Conservation (phyloP, 257 asterid species). For the Handroanthus guayacan region DNA sequence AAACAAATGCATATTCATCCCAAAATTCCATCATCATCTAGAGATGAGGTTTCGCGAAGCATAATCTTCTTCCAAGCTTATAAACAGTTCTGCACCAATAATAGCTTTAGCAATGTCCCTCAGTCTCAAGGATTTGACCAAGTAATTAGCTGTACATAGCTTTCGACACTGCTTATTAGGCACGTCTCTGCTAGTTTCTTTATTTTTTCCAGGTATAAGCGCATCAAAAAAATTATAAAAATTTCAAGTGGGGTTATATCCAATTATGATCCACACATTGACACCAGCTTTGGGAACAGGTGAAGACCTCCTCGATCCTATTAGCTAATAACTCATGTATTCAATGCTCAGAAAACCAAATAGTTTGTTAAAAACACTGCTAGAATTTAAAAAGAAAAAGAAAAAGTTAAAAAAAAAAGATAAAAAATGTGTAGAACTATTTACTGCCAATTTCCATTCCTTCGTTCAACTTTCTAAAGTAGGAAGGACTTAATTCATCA, state of each 20-base stretch:
- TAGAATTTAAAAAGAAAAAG: background rate
- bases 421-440: background rate
- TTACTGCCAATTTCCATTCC: background rate
- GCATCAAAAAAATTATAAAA: background rate
- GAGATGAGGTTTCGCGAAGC: slow-evolving; percentile 11
- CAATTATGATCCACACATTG: background rate
- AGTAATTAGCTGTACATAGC: background rate
- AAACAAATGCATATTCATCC: background rate
- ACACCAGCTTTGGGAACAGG: background rate
- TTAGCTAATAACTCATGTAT: background rate
- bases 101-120: background rate
- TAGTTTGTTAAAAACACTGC: background rate
- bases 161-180: background rate
- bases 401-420: background rate
- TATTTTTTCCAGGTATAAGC: background rate
- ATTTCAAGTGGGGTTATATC: background rate
- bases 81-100: background rate
- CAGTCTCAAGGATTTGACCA: background rate
- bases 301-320: background rate
- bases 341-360: background rate
- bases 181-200: background rate
- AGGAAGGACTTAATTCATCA: background rate
- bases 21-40: background rate
- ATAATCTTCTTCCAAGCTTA: slow-evolving; percentile 12
- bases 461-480: background rate